Conservation (phyloP, 1,284 basidiomycete genomes). For the Caloboletus firmus region DNA sequence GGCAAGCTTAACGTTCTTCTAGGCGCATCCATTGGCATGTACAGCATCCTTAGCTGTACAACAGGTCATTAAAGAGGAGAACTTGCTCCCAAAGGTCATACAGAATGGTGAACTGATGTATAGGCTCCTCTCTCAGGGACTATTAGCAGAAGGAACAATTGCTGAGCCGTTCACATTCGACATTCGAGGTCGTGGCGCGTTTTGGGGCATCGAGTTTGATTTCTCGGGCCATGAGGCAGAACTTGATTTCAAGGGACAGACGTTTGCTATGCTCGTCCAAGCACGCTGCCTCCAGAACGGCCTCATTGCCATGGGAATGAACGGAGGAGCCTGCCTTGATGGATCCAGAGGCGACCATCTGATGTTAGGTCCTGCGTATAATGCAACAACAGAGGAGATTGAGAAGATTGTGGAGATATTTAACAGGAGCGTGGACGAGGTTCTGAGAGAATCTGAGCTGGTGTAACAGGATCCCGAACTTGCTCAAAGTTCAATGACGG, state of each 20-base stretch:
- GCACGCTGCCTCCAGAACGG: conserved; percentile 63
- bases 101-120: conserved; percentile 63
- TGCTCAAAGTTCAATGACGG: neutral
- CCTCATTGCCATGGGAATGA: conserved; percentile 69
- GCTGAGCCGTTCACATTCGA: conserved; percentile 70
- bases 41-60: conserved; percentile 81
- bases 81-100: conserved; percentile 66
- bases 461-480: conserved; percentile 6
- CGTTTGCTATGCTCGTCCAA: conserved; percentile 65
- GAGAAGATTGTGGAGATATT: conserved; percentile 64
- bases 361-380: conserved; percentile 75
- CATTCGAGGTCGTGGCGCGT: conserved; percentile 75
- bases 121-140: conserved; percentile 51
- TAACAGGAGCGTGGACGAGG: conserved; percentile 61
- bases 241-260: conserved; percentile 51
- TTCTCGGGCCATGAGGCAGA: conserved; percentile 45
- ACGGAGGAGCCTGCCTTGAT: conserved; percentile 65
- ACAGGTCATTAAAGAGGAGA: conserved; percentile 64
- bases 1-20: conserved; percentile 11
- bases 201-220: conserved; percentile 84
- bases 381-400: conserved; percentile 64
- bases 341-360: conserved; percentile 71
- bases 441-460: conserved; percentile 42
- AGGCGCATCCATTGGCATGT: conserved; percentile 73
- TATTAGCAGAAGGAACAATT: conserved; percentile 53